These are phyloP conservation scores for Lachnellula cervina DNA, from an alignment of 2,329 filamentous ascomycete genomes.

Conservation along the genomic window DNA sequence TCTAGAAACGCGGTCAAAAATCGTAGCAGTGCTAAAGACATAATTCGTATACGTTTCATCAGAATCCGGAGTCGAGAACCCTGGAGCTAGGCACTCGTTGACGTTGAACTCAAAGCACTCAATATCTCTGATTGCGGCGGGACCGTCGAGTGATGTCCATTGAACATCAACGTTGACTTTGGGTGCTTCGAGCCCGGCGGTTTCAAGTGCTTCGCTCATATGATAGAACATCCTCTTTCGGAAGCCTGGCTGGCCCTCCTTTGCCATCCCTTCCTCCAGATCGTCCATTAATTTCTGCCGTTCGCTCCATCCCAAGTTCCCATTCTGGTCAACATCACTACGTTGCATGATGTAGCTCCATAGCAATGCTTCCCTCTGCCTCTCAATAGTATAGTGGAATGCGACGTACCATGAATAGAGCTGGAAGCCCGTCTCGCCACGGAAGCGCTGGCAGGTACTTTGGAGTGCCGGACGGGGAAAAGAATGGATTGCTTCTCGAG, in stretches of 20 bases:
- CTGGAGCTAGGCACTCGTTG: constrained; percentile 39
- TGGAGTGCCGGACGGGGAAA: constrained; percentile 38
- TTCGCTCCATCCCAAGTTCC: constrained; percentile 38
- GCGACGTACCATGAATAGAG: constrained; percentile 40
- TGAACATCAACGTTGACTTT: constrained; percentile 37
- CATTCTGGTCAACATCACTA: constrained; percentile 35
- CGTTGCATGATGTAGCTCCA: constrained; percentile 41
- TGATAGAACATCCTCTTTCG: constrained; percentile 38
- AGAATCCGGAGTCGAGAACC: constrained; percentile 35
- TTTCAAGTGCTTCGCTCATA: constrained; percentile 32
- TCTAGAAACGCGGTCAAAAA: constrained; percentile 36
- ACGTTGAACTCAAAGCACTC: constrained; percentile 39
- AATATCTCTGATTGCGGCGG: constrained; percentile 35
- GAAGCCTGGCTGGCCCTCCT: constrained; percentile 29
- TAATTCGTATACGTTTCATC: constrained; percentile 33
- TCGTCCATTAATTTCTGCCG: constrained; percentile 35
- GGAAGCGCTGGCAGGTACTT: constrained; percentile 38
- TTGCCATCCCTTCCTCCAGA: constrained; percentile 34
- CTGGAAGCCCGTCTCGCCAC: constrained; percentile 39
- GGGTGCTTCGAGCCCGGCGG: constrained; percentile 37
- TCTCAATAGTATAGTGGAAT: constrained; percentile 42
- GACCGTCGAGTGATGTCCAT: constrained; percentile 41
- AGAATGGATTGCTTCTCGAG: constrained; percentile 37
- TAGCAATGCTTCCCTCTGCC: constrained; percentile 39
- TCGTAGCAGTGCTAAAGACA: constrained; percentile 35